These are phyloP conservation scores for Tricholoma sp. DNA, from an alignment of 768 basidiomycete genomes.

Conservation along the genomic window DNA sequence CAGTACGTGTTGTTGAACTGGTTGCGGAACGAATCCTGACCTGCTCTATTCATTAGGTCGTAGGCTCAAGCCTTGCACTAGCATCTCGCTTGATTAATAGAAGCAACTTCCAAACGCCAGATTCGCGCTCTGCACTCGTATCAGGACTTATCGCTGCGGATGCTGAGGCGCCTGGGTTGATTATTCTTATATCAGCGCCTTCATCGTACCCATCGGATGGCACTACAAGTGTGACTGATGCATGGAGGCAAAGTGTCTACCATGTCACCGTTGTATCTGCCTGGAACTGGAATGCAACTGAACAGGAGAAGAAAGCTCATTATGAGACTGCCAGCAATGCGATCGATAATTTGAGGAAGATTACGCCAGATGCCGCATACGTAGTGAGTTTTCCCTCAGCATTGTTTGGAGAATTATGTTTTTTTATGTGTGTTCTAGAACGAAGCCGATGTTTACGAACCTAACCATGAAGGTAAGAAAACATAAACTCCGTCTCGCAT, in stretches of 20 bases:
- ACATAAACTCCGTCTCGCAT: background rate
- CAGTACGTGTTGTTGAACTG: slow-evolving; percentile 22
- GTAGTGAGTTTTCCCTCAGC: slow-evolving; percentile 23
- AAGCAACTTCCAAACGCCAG: slow-evolving; percentile 29
- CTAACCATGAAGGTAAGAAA: slow-evolving; percentile 33
- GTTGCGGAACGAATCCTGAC: slow-evolving; percentile 2
- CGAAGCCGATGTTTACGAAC: slow-evolving; percentile 45
- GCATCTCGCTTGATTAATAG: slow-evolving; percentile 41
- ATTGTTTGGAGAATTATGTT: background rate
- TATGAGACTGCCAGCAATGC: slow-evolving; percentile 31
- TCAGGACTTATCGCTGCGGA: slow-evolving; percentile 31
- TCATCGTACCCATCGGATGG: slow-evolving; percentile 27
- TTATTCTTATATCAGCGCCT: slow-evolving; percentile 38
- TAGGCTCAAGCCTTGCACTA: slow-evolving; percentile 34
- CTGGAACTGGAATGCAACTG: slow-evolving; percentile 45
- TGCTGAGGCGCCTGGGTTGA: slow-evolving; percentile 31
- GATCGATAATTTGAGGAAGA: slow-evolving; percentile 33
- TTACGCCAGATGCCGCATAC: slow-evolving; percentile 43
- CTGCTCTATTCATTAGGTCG: slow-evolving; percentile 21
- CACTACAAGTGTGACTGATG: slow-evolving; percentile 38
- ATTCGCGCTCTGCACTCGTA: slow-evolving; percentile 25
- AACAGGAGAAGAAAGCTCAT: slow-evolving; percentile 24
- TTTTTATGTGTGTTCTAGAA: slow-evolving; percentile 24
- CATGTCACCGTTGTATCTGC: slow-evolving; percentile 38
- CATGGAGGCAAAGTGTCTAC: slow-evolving; percentile 40